A percentile compares a stretch with the other conserved stretches of the same genome.
phyloP scores from a whole-genome alignment of 2,329 filamentous ascomycete genomes.

The Epichloe uncinata region DNA sequence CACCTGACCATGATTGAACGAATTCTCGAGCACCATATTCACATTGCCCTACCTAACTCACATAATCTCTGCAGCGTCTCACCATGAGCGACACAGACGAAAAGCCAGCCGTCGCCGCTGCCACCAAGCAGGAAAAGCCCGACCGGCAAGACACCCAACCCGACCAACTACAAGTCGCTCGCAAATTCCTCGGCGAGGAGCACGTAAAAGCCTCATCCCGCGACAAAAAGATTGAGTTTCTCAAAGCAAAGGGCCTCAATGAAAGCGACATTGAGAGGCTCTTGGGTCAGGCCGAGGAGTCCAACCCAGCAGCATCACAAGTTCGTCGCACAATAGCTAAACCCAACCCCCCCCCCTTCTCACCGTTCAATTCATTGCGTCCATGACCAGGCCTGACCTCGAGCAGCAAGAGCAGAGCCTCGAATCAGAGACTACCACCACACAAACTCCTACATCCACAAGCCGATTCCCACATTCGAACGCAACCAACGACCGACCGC shows the following conservation, averaged over 20 bases:
- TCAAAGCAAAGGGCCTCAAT: slow-evolving; percentile 62
- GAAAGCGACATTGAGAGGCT: slow-evolving; percentile 55
- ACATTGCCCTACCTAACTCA: too few relatives aligned
- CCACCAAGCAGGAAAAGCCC: slow-evolving; percentile 5
- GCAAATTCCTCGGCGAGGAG: slow-evolving; percentile 63
- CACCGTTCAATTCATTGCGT: background rate
- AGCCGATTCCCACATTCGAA: slow-evolving; percentile 13
- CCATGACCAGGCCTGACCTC: background rate
- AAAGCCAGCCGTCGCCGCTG: slow-evolving; percentile 9
- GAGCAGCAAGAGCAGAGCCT: background rate
- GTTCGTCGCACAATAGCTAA: slow-evolving; percentile 9
- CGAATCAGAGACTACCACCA: background rate
- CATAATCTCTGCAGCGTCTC: background rate
- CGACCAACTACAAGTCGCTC: slow-evolving; percentile 46
- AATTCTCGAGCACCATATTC: too few relatives aligned
- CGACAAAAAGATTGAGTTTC: slow-evolving; percentile 63
- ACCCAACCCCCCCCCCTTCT: background rate
- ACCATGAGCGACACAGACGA: slow-evolving; percentile 21
- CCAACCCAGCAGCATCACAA: slow-evolving; percentile 6
- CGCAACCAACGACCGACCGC: slow-evolving; percentile 31
- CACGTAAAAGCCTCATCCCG: slow-evolving; percentile 53
- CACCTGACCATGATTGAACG: background rate
- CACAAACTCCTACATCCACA: slow-evolving; percentile 3
- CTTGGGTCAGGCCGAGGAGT: slow-evolving; percentile 26
- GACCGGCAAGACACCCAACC: slow-evolving; percentile 11